phyloP scores from a whole-genome alignment of 805 yeast genomes.

The Schwanniomyces pseudopolymorphus region DNA sequence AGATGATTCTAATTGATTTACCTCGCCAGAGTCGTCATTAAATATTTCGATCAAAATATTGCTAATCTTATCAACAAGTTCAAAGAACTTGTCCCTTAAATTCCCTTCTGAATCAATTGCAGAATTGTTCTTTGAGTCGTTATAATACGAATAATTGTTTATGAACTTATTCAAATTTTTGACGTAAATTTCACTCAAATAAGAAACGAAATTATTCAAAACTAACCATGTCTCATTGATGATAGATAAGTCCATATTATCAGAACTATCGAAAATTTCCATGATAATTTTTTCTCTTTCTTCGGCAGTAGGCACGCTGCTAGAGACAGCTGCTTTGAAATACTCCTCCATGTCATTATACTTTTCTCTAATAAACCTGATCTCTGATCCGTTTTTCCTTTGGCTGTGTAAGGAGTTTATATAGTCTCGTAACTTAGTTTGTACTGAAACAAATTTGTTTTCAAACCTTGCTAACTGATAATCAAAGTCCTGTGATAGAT shows the following conservation, averaged over 20 bases:
- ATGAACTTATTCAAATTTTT: slow-evolving; percentile 33
- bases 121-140: slow-evolving; percentile 17
- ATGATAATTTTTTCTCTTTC: slow-evolving; percentile 27
- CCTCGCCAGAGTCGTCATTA: slow-evolving; percentile 18
- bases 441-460: slow-evolving; percentile 36
- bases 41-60: slow-evolving; percentile 28
- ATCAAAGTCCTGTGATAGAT: slow-evolving; percentile 31
- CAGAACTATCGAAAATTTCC: slow-evolving; percentile 36
- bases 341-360: slow-evolving; percentile 36
- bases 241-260: slow-evolving; percentile 40
- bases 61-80: slow-evolving; percentile 24
- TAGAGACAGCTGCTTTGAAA: slow-evolving; percentile 27
- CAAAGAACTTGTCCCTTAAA: slow-evolving; percentile 25
- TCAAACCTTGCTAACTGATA: slow-evolving; percentile 37
- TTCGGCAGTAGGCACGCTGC: slow-evolving; percentile 18
- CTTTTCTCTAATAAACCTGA: slow-evolving; percentile 38
- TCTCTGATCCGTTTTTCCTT: slow-evolving; percentile 35
- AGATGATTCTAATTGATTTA: slow-evolving; percentile 34
- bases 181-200: slow-evolving; percentile 29
- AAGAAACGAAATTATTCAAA: slow-evolving; percentile 33
- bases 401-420: slow-evolving; percentile 29
- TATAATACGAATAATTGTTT: slow-evolving; percentile 37
- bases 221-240: slow-evolving; percentile 46
- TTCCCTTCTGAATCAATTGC: slow-evolving; percentile 28
- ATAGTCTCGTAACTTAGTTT: slow-evolving; percentile 35